Conservation (phyloP, 73 alveolate species). For the Uronychia binucleata region DNA sequence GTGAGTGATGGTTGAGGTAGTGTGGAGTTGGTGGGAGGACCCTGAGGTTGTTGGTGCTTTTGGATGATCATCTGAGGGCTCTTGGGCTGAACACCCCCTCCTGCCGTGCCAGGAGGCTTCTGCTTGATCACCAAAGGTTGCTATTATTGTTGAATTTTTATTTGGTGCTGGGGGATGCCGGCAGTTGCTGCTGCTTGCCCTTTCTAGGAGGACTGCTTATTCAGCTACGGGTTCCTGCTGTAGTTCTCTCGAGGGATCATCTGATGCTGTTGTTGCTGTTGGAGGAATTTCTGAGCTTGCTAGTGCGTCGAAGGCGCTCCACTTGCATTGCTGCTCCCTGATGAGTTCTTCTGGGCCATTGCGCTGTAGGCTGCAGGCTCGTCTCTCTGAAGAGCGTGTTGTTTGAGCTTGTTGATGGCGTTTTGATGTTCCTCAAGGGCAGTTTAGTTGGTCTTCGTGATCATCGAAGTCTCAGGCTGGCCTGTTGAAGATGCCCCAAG, state of each 20-base stretch:
- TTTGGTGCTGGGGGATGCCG: not conserved
- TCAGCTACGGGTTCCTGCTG: not conserved
- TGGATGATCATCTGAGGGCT: not conserved
- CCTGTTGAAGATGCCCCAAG: not conserved
- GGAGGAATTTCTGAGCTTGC: not conserved
- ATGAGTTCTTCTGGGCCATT: not conserved
- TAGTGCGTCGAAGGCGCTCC: not conserved
- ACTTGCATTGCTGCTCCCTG: not conserved
- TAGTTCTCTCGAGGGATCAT: not conserved
- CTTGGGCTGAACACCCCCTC: not conserved
- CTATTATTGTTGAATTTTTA: not conserved
- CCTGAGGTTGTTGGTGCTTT: not conserved
- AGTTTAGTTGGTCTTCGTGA: not conserved
- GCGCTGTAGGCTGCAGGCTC: not conserved
- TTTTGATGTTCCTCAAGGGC: not conserved
- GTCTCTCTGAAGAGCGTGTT: not conserved
- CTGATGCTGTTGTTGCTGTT: not conserved
- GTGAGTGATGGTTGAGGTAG: no score
- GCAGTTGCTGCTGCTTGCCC: not conserved
- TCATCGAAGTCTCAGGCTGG: not conserved
- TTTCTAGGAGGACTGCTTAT: not conserved
- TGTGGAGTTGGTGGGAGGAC: not conserved
- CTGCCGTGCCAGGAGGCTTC: conserved; percentile 3
- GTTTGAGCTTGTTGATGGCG: not conserved
- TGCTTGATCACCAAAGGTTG: not conserved